These are phyloP conservation scores for Saprolegnia parasitica DNA, from an alignment of 352 stramenopile species.

Conservation along the genomic window DNA sequence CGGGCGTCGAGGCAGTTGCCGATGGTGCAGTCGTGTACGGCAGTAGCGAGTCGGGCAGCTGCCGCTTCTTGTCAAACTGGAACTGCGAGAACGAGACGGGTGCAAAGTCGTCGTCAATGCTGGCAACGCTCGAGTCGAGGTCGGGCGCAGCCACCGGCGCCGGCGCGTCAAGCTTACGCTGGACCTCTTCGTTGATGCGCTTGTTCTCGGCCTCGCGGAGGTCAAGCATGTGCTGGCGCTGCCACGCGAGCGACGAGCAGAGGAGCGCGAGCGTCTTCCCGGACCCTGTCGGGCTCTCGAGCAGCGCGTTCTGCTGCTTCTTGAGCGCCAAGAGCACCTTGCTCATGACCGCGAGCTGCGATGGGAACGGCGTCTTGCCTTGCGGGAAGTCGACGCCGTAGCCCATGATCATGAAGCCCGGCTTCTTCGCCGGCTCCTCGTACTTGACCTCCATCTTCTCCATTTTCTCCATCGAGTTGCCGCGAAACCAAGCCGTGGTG, in stretches of 20 bases:
- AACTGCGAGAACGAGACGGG: slow-evolving; percentile 24
- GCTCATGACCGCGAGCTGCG: slow-evolving; percentile 84
- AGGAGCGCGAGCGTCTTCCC: slow-evolving; percentile 83
- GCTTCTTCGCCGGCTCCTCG: slow-evolving; percentile 7
- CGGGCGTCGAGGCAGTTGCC: not conserved
- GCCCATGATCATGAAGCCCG: slow-evolving; percentile 72
- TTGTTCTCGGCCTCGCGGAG: slow-evolving; percentile 26
- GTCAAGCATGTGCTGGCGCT: slow-evolving; percentile 49
- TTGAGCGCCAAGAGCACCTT: slow-evolving; percentile 80
- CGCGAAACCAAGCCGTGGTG: not conserved
- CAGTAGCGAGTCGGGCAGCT: not conserved
- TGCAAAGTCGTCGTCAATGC: slow-evolving; percentile 24
- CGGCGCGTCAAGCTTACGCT: slow-evolving; percentile 19
- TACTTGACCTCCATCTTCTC: slow-evolving; percentile 10
- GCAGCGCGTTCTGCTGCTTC: slow-evolving; percentile 67
- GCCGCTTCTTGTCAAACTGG: not conserved
- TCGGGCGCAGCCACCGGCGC: not conserved
- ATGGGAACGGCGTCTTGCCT: slow-evolving; percentile 78
- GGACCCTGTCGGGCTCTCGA: slow-evolving; percentile 79
- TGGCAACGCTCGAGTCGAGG: not conserved
- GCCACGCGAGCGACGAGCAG: slow-evolving; percentile 78
- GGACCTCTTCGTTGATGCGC: slow-evolving; percentile 11
- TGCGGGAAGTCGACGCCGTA: slow-evolving; percentile 73
- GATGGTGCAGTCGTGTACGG: not conserved
- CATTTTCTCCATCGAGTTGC: not conserved